Base-by-base conservation (phyloP, 2,329 filamentous ascomycete genomes). In the Aspergillus piperis region DNA sequence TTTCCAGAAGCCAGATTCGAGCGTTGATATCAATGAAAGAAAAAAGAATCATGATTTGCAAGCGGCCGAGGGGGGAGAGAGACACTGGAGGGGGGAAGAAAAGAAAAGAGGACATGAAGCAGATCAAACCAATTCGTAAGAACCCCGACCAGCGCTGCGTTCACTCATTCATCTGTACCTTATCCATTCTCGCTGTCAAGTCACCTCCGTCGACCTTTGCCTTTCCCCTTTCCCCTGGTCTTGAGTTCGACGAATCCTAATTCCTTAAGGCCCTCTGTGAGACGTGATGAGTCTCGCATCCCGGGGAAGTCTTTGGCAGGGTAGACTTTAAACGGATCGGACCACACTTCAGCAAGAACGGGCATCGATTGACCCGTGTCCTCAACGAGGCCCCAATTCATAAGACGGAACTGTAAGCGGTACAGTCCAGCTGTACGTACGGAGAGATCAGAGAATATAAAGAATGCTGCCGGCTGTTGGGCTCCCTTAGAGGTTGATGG, bases 401-500 rank as follows among this genome's bases (percentile, higher is more conserved):
- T 79, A 21, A 82, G 73, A 10, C 72, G 73, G 64, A 81, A 82
- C 38, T 79, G 75, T 1, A 82, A 68, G 6, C 76, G 75, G 63
- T 81, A 82, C 3, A 75, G 57, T 0, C 80, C 80, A 19, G 78
- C 76, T 7, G 75, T 75, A 49, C 79, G 78, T 21, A 81, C 74
- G 3, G 79, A 81, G 1, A 82, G 72, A 63, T 82, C 80, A 0
- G 78, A 72, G 54, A 82, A 82, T 25, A 81, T 77, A 64, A 81
- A 82, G 63, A 81, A 82, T 2, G 75, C 73, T 19, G 77, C 74
- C 4, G 78, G 78, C 4, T 71, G 67, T 48, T 48, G 54, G 64
- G 55, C 11, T 65, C 62, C 25, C 60, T 59, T n/a, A 53, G 23
- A 61, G 58, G 42, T 61, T 59, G n/a, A 51, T 49, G 47, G 30